Evolutionary conservation across 176 grass and related monocot species (phyloP).

Genomic region (Oryza meyeriana): DNA sequence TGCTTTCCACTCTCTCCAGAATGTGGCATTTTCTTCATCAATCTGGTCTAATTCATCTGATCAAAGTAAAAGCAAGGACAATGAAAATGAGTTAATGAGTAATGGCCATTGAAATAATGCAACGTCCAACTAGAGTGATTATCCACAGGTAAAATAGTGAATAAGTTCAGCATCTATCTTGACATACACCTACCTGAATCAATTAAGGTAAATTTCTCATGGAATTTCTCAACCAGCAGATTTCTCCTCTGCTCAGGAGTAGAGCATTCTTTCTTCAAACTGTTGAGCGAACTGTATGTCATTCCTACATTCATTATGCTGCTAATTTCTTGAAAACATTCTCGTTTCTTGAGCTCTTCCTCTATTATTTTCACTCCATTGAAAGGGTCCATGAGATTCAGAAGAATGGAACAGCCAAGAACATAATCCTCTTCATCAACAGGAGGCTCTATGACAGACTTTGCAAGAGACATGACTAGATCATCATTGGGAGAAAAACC

Average conservation of each 20-base stretch:
- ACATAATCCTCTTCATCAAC: constrained; percentile 69
- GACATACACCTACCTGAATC: constrained; percentile 60
- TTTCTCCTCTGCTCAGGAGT: constrained; percentile 82
- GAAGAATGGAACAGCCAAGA: constrained; percentile 67
- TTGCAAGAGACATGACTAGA: constrained; percentile 72
- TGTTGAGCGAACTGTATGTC: constrained; percentile 87
- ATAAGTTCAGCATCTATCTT: constrained; percentile 1
- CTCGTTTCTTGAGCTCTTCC: constrained; percentile 72
- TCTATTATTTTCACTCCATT: constrained; percentile 86
- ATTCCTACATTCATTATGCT: constrained; percentile 91
- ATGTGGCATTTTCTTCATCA: constrained; percentile 67
- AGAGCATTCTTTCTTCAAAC: constrained; percentile 76
- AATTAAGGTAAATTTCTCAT: constrained; percentile 68
- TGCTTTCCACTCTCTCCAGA: constrained; percentile 91
- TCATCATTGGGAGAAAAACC: constrained; percentile 70
- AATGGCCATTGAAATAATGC: constrained; percentile 7
- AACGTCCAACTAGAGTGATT: constrained; percentile 1
- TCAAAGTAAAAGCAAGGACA: constrained; percentile 35
- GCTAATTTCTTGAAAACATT: constrained; percentile 77
- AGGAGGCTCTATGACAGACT: constrained; percentile 67
- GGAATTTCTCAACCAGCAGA: constrained; percentile 75
- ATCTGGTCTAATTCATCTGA: constrained; percentile 77
- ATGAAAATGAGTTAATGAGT: constrained; percentile 24
- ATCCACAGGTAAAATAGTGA: constrained; percentile 13
- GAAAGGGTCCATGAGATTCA: constrained; percentile 92